Base-by-base conservation (phyloP, 1,284 basidiomycete genomes). In the Xerocomus amazonicus region DNA sequence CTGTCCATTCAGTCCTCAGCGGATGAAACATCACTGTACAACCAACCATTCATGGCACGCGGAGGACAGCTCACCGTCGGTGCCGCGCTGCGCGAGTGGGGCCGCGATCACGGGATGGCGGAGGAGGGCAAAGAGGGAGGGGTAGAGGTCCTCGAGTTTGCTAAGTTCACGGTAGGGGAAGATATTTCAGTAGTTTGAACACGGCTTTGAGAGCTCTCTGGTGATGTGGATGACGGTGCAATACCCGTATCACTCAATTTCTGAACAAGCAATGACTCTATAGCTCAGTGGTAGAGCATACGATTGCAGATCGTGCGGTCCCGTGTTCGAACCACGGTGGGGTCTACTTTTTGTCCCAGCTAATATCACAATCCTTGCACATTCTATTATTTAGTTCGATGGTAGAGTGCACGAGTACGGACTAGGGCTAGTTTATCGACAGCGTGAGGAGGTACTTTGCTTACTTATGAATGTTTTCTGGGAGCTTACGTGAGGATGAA, bases 41-140 rank as follows among this genome's bases (percentile, higher is more conserved):
- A 83, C 23, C 94, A 97, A 63, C 83, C 83, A 5, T 92, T 93
- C 61, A 84, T 88, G 76, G 90, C 92, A 79, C 70, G 83, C 38
- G 70, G 76, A 37, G 77, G 75, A 3, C 74, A 77, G 44, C 63
- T 74, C 48, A 74, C 76, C 32, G 85, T 92, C n/a, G 70, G 72
- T 43, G 72, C 81, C 7, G 86, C 83, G 0, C 68, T 97, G 52
- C 59, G 70, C 19, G 66, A 70, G n/a, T 97, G 92, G 92, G 78
- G 82, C 4, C 62, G 66, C 41, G 72, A 80, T 59, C 76, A 77
- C 42, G 80, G 76, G 0, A 59, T 87, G 47, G 58, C 66, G 13
- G 63, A 70, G 14, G 66, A 70, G 43, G 69, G 68, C 8, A 73
- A 70, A 35, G 62, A 65, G n/a, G 70, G 71, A n/a, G 76, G 76